These are phyloP conservation scores for Candida pseudoglaebosa DNA, from an alignment of 805 yeast genomes.

Conservation along the genomic window DNA sequence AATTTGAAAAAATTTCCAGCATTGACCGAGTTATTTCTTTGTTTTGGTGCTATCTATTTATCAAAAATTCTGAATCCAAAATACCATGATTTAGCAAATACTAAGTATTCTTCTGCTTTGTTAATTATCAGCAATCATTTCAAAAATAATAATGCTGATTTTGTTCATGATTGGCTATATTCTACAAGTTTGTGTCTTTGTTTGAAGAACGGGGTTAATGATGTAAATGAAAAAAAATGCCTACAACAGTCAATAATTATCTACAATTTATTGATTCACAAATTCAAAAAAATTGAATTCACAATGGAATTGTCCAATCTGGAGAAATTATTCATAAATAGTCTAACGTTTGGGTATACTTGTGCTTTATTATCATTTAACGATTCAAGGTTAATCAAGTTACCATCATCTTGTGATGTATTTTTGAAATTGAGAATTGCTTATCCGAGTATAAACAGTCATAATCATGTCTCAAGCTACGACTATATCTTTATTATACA, in stretches of 20 bases:
- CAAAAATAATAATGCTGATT: slow-evolving; percentile 2
- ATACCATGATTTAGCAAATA: slow-evolving; percentile 4
- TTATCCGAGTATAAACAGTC: slow-evolving; percentile 2
- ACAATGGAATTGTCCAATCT: neutral
- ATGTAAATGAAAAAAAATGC: slow-evolving; percentile 5
- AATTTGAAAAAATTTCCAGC: neutral
- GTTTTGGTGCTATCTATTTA: slow-evolving; percentile 8
- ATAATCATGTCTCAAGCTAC: slow-evolving; percentile 6
- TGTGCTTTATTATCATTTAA: slow-evolving; percentile 4
- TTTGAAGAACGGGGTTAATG: slow-evolving; percentile 5
- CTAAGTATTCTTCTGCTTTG: slow-evolving; percentile 4
- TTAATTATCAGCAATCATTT: slow-evolving; percentile 3
- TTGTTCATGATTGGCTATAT: slow-evolving; percentile 7
- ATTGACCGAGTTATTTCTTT: slow-evolving; percentile 4
- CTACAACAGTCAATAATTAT: slow-evolving; percentile 6
- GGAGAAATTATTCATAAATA: slow-evolving; percentile 6
- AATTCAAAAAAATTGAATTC: neutral
- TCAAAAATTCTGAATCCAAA: neutral
- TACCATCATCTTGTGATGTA: slow-evolving; percentile 8
- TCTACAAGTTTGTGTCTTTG: slow-evolving; percentile 7
- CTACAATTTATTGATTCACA: slow-evolving; percentile 4
- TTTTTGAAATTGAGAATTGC: slow-evolving; percentile 5
- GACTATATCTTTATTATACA: slow-evolving; percentile 4
- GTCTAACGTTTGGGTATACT: slow-evolving; percentile 6
- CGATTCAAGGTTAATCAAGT: slow-evolving; percentile 1